Base-by-base conservation (phyloP, 768 basidiomycete genomes). In the Russula vinacea region DNA sequence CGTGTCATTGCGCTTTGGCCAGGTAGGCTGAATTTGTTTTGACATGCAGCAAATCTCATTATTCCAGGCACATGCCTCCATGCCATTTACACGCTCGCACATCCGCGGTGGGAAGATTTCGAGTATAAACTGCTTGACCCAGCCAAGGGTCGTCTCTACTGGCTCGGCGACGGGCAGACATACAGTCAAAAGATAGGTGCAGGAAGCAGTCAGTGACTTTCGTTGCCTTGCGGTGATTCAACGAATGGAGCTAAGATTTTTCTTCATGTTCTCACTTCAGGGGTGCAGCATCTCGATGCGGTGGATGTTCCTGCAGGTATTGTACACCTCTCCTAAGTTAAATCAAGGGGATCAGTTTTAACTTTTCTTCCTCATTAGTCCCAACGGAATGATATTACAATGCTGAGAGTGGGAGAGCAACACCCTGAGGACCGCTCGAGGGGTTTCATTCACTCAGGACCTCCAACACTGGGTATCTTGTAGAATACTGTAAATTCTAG, bases 21-120 rank as follows among this genome's bases (percentile, higher is more conserved):
- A 19, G 83, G 83, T 83, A 69, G 40, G 74, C 8, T 3, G 22
- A 39, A 7, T 35, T 35, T 35, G 35, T 35, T 35, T 35, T 35
- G 10, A 35, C 35, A 3, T 35, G 39, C 39, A 40, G 16, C 40
- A 42, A 29, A 5, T 29, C 32, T 37, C 11, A 37, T 19, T 17
- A n/a, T n/a, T 35, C 51, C 37, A 60, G 83, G 85, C 8, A 84
- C 84, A 0, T 76, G 78, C 52, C 68, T 84, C 17, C 84, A 85
- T 60, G 83, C 81, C 0, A 73, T 76, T 6, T 77, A 76, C 32
- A 78, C 80, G 1, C 71, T 88, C 6, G 73, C 74, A 42, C 71
- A 83, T 70, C 85, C 85, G 6, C 80, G 86, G 6, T 87, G 85
- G 84, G 86, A 88, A 64, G 86, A 87, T 67, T 87, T 76, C 64